Evolutionary conservation across 768 basidiomycete species (phyloP).

Genomic region (Trametes elegans): DNA sequence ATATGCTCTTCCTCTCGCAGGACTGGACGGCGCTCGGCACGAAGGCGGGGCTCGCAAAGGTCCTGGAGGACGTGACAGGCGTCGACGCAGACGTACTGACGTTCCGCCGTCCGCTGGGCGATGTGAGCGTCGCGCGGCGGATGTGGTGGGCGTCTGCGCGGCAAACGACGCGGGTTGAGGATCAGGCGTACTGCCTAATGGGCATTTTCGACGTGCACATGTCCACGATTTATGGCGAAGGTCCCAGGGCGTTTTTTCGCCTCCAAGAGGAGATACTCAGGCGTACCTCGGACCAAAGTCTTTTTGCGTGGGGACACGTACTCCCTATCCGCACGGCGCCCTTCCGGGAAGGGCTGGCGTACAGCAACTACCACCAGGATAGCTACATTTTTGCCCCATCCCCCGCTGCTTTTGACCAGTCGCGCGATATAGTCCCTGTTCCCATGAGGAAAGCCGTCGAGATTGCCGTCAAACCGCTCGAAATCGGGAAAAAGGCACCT

Average conservation of each 20-base stretch:
- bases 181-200: conserved; percentile 18
- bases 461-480: conserved; percentile 1
- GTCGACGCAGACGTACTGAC: conserved; percentile 15
- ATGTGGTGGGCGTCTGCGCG: conserved; percentile 19
- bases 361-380: conserved; percentile 10
- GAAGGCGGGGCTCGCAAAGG: conserved; percentile 7
- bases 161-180: conserved; percentile 12
- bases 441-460: neutral
- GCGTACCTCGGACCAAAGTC: conserved; percentile 14
- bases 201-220: conserved; percentile 18
- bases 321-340: conserved; percentile 1
- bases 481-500: neutral
- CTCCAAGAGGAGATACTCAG: conserved; percentile 18
- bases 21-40: conserved; percentile 13
- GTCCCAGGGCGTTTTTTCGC: conserved; percentile 6
- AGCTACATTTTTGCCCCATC: conserved; percentile 16
- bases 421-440: conserved; percentile 1
- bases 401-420: conserved; percentile 7
- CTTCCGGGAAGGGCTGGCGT: conserved; percentile 7
- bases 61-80: conserved; percentile 12
- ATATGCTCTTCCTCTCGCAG: conserved; percentile 6
- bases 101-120: conserved; percentile 8
- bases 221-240: conserved; percentile 16
- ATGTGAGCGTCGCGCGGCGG: conserved; percentile 17
- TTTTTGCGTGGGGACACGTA: conserved; percentile 15